These are phyloP conservation scores for Starmerella apis DNA, from an alignment of 805 yeast genomes.

Conservation along the genomic window DNA sequence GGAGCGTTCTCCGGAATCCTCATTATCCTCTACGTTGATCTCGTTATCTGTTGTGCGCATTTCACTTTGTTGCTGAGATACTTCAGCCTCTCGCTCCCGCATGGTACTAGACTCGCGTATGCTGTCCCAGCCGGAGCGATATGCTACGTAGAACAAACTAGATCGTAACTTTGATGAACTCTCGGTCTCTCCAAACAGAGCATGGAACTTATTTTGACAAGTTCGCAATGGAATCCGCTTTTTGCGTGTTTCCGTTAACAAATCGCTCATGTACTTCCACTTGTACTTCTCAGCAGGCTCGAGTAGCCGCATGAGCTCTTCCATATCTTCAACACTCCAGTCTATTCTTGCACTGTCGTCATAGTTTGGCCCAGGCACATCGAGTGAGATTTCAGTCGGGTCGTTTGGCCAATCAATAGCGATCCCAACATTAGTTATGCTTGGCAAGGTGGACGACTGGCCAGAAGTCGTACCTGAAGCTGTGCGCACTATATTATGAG, in stretches of 20 bases:
- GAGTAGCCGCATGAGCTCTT: slow-evolving; percentile 39
- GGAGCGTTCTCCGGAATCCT: not conserved
- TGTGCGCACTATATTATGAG: too few relatives aligned
- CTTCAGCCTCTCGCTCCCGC: not conserved
- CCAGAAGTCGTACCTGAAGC: too few relatives aligned
- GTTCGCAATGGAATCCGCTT: slow-evolving; percentile 44
- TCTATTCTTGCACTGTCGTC: slow-evolving; percentile 9
- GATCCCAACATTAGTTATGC: too few relatives aligned
- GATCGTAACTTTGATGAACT: slow-evolving; percentile 40
- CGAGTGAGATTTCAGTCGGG: slow-evolving; percentile 10
- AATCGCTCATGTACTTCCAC: slow-evolving; percentile 48
- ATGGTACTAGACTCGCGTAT: slow-evolving; percentile 8
- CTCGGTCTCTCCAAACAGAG: slow-evolving; percentile 46
- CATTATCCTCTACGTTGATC: not conserved
- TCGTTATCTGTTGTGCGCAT: not conserved
- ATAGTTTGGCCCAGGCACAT: slow-evolving; percentile 20
- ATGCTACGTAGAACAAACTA: slow-evolving; percentile 45
- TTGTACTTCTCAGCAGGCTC: slow-evolving; percentile 46
- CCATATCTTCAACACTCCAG: slow-evolving; percentile 40
- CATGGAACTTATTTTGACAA: slow-evolving; percentile 46
- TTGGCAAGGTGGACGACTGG: too few relatives aligned
- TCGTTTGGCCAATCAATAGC: too few relatives aligned
- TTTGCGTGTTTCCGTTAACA: slow-evolving; percentile 26
- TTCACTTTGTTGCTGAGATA: not conserved
- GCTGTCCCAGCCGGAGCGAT: slow-evolving; percentile 39